A percentile compares a stretch with the other conserved stretches of the same genome.
phyloP scores from a whole-genome alignment of 192 early-diverging fungal genomes.

The Rhizophlyctis rosea region DNA sequence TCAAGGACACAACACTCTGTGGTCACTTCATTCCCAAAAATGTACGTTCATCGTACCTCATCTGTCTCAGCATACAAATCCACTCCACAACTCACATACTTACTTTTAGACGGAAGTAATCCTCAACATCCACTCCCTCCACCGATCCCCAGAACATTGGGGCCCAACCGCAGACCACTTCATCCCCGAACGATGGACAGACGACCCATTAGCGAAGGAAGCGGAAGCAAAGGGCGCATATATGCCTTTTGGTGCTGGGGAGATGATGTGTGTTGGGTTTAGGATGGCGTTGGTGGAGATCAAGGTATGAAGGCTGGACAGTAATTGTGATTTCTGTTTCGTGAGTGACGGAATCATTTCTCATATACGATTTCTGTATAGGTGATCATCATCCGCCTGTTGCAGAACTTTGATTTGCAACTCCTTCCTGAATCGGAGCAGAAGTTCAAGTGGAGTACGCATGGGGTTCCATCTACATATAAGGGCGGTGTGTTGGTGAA shows the following conservation, averaged over 20 bases:
- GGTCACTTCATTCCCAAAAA: constrained; percentile 47
- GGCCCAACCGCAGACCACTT: constrained; percentile 52
- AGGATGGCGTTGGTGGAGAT: constrained; percentile 19
- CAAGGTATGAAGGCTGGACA: too few relatives aligned
- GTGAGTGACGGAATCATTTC: too few relatives aligned
- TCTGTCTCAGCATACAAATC: background rate
- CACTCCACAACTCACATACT: background rate
- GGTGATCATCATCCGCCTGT: too few relatives aligned
- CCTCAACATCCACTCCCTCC: constrained; percentile 22
- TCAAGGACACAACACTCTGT: constrained; percentile 37
- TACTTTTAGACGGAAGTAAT: constrained; percentile 2
- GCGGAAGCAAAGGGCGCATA: constrained; percentile 18
- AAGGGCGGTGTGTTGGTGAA: too few relatives aligned
- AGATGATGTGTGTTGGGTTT: constrained; percentile 30
- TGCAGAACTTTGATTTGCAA: too few relatives aligned
- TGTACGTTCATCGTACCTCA: constrained; percentile 23
- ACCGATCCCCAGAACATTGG: constrained; percentile 36
- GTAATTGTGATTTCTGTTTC: too few relatives aligned
- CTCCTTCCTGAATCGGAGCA: background rate
- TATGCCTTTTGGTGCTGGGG: constrained; percentile 28
- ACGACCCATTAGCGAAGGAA: constrained; percentile 20
- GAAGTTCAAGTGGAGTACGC: background rate
- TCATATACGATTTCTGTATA: too few relatives aligned
- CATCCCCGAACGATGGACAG: constrained; percentile 52
- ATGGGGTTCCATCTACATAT: too few relatives aligned